Conservation (phyloP, 23 red algal genomes). For the Gracilaria domingensis region DNA sequence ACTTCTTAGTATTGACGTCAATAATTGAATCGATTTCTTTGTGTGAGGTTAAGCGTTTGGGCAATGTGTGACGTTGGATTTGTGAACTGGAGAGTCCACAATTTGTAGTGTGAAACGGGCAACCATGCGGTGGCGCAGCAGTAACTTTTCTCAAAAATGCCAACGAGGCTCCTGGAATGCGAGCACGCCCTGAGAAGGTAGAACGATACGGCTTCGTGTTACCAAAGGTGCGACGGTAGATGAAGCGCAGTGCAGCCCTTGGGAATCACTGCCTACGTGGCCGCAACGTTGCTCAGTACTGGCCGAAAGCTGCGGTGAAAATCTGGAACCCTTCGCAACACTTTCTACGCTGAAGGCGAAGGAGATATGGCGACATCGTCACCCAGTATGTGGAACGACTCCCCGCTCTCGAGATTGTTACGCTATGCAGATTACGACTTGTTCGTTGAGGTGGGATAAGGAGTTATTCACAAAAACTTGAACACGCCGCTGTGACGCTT, state of each 20-base stretch:
- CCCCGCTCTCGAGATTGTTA: background rate
- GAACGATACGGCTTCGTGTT: too few relatives aligned
- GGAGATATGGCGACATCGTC: background rate
- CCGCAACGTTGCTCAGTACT: too few relatives aligned
- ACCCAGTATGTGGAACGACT: background rate
- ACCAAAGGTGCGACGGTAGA: too few relatives aligned
- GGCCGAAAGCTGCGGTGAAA: too few relatives aligned
- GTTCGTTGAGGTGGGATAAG: too few relatives aligned
- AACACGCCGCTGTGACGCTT: background rate
- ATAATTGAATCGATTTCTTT: too few relatives aligned
- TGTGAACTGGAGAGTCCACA: too few relatives aligned
- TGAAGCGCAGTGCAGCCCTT: background rate
- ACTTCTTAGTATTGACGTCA: too few relatives aligned
- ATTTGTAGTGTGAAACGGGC: background rate
- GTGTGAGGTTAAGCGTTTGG: background rate
- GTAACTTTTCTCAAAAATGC: background rate
- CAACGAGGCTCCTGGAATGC: too few relatives aligned
- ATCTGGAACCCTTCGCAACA: too few relatives aligned
- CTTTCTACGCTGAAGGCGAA: too few relatives aligned
- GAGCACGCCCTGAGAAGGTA: too few relatives aligned
- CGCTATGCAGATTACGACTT: background rate
- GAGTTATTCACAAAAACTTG: background rate
- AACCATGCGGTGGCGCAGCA: slow-evolving; percentile 2
- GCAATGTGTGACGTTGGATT: background rate
- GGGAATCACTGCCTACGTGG: background rate